Evolutionary conservation across 495 filamentous ascomycete genomes (phyloP).

Genomic region (Xylaria sp.): DNA sequence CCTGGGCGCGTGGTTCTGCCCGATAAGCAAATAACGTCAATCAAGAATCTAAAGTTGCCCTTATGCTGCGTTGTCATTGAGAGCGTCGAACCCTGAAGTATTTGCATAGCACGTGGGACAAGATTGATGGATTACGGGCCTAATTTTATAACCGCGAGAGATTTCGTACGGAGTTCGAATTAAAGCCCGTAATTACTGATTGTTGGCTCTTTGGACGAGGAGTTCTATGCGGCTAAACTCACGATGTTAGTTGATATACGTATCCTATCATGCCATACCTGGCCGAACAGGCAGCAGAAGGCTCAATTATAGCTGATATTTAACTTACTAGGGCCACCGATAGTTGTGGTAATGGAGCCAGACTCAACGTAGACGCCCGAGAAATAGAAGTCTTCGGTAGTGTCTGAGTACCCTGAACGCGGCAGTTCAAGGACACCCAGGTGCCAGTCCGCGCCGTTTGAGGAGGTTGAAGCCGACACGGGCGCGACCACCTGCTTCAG

Average conservation of each 20-base stretch:
- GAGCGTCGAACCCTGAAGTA: not conserved
- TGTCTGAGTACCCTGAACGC: slow-evolving; percentile 58
- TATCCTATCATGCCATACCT: not conserved
- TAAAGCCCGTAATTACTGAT: not conserved
- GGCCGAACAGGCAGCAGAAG: not conserved
- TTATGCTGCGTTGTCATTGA: not conserved
- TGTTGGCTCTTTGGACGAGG: too few relatives aligned
- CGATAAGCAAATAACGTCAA: not conserved
- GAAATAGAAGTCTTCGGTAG: slow-evolving; percentile 73
- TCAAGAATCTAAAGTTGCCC: not conserved
- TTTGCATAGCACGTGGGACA: not conserved
- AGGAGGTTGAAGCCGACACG: slow-evolving; percentile 64
- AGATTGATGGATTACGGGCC: not conserved
- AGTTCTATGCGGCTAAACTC: slow-evolving; percentile 2
- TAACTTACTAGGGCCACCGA: slow-evolving; percentile 54
- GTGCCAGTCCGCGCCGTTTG: slow-evolving; percentile 78
- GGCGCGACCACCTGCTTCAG: slow-evolving; percentile 64
- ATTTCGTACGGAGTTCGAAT: not conserved
- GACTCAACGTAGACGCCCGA: slow-evolving; percentile 75
- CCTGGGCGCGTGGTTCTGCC: not conserved
- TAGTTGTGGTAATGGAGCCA: slow-evolving; percentile 63
- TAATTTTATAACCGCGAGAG: not conserved
- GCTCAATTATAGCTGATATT: not conserved
- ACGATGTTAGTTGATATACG: not conserved
- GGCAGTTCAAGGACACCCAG: slow-evolving; percentile 73